Percentiles rank a stretch among this genome's conserved stretches.
Conservation (phyloP, 2,329 filamentous ascomycete genomes). For the Davidsoniella australis region DNA sequence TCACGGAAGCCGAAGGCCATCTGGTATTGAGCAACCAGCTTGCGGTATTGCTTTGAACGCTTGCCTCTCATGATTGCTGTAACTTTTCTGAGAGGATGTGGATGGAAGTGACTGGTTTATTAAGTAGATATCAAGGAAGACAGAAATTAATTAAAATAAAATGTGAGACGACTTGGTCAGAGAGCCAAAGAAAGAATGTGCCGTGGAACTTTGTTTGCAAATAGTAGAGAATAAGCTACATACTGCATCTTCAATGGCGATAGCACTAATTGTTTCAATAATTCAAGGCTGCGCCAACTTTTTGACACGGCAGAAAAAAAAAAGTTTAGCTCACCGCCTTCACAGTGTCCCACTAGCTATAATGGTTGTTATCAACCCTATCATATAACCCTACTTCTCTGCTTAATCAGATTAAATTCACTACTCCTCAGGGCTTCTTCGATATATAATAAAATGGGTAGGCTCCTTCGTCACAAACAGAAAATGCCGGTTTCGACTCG, state of each 20-base stretch:
- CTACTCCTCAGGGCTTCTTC: no score
- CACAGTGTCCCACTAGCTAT: neutral
- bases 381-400: neutral
- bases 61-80: constrained; percentile 29
- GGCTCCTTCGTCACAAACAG: no score
- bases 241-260: neutral
- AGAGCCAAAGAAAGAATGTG: neutral
- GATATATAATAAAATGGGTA: no score
- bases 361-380: neutral
- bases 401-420: neutral
- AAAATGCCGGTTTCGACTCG: no score
- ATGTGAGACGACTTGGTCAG: no score
- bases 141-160: neutral
- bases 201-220: neutral
- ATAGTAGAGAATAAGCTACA: neutral
- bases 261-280: neutral
- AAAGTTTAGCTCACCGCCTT: constrained; percentile 11
- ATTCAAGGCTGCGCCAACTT: constrained; percentile 3
- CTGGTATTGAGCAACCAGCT: constrained; percentile 86
- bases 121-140: neutral
- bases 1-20: constrained; percentile 80
- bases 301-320: constrained; percentile 12
- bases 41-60: constrained; percentile 41
- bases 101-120: neutral
- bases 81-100: no score